Base-by-base conservation (phyloP, 352 stramenopile genomes). In the Phytopythium vexans region DNA sequence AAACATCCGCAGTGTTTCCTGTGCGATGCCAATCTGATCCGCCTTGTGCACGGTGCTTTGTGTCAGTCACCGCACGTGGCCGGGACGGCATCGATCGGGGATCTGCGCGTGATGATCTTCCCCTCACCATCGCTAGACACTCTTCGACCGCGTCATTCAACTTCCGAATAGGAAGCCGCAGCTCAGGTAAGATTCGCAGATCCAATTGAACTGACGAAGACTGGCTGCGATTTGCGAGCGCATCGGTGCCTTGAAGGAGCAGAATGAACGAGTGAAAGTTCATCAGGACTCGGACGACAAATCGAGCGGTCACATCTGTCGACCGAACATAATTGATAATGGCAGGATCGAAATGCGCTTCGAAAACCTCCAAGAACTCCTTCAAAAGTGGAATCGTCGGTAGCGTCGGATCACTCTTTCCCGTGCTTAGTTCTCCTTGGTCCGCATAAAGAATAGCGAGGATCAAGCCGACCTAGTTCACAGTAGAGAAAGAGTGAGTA, bases 191-290 rank as follows among this genome's bases (percentile, higher is more conserved):
- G 35, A 73, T 83, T 8, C 54, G 64, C 35, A 93, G 52, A 44
- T 89, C 66, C 34, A 91, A 50, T 4, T 73, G 74, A 45, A 86
- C 76, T 49, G 82, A 75, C 34, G 63, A 82, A 1, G 82, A 72
- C 44, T 92, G 82, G 37, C 49, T 62, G 39, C 79, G 74, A 6
- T 40, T 50, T 14, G 45, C 16, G 3, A 93, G 37, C 14, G 59
- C 58, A 7, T 62, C 14, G 8, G 52, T 58, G 4, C 72, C 79
- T 77, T 93, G 80, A 4, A 86, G 58, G n/a, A 89, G 43, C 14
- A 93, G 37, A 45, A 91, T 84, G n/a, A 91, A 62, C 9, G 68
- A 64, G 41, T 91, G 65, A 27, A 91, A 67, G 11, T 61, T 69
- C 38, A 66, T 65, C 41, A 92, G 47, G 16, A 74, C 58, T 34